Evolutionary conservation across 2,329 filamentous ascomycete species (phyloP).

Genomic region (Colletotrichum phormii): DNA sequence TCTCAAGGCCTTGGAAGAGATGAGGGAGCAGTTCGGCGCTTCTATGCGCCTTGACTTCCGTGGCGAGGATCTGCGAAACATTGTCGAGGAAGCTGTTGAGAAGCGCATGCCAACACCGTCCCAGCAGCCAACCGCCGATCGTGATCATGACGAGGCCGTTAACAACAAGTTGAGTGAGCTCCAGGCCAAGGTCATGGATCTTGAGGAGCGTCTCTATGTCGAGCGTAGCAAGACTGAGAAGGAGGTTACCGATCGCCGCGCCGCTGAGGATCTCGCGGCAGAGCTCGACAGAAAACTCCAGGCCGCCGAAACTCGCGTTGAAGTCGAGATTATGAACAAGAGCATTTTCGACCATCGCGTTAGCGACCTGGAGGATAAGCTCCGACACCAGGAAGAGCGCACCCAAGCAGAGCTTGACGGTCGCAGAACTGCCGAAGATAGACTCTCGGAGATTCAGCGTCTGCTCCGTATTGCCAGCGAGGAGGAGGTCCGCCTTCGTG

Average conservation of each 20-base stretch:
- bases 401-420: constrained; percentile 72
- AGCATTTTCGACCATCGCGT: constrained; percentile 71
- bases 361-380: constrained; percentile 75
- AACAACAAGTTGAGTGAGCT: constrained; percentile 68
- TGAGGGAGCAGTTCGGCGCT: constrained; percentile 66
- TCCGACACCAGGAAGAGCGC: constrained; percentile 71
- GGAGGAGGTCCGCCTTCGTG: constrained; percentile 76
- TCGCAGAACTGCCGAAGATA: constrained; percentile 77
- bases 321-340: constrained; percentile 71
- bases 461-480: constrained; percentile 77
- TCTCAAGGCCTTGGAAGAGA: constrained; percentile 74
- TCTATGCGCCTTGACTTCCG: constrained; percentile 57
- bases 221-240: constrained; percentile 62
- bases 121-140: constrained; percentile 5
- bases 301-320: constrained; percentile 68
- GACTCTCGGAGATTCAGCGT: constrained; percentile 77
- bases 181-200: constrained; percentile 67
- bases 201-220: constrained; percentile 66
- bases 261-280: constrained; percentile 64
- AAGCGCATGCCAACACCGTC: constrained; percentile 65
- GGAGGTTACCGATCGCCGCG: constrained; percentile 60
- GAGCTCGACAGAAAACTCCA: constrained; percentile 67
- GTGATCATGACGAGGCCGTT: constrained; percentile 57
- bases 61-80: constrained; percentile 67
- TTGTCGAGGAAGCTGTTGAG: constrained; percentile 73